Conservation (phyloP, 495 filamentous ascomycete genomes). For the Jackrogersella multiformis region DNA sequence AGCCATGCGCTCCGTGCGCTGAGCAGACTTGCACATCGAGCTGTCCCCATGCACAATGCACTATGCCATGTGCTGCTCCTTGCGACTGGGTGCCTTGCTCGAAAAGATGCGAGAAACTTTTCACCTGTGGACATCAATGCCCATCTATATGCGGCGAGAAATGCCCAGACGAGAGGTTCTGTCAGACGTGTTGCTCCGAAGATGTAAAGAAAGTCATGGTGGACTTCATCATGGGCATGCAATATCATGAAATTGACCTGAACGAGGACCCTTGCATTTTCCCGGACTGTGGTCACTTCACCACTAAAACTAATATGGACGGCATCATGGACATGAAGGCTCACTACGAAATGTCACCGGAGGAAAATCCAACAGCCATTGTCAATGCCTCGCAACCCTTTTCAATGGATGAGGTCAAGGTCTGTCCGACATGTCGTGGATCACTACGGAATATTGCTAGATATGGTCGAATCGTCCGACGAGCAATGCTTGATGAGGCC, state of each 20-base stretch:
- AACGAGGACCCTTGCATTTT: slow-evolving; percentile 70
- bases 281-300: slow-evolving; percentile 73
- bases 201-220: slow-evolving; percentile 58
- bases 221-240: slow-evolving; percentile 62
- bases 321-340: slow-evolving; percentile 68
- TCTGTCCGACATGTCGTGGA: slow-evolving; percentile 71
- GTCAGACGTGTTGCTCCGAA: slow-evolving; percentile 63
- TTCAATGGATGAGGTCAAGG: slow-evolving; percentile 62
- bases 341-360: slow-evolving; percentile 64
- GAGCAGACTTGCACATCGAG: slow-evolving; percentile 62
- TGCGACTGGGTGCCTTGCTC: slow-evolving; percentile 76
- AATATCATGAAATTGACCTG: slow-evolving; percentile 67
- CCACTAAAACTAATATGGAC: slow-evolving; percentile 71
- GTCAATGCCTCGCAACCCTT: slow-evolving; percentile 59
- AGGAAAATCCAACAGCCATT: slow-evolving; percentile 53
- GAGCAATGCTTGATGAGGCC: slow-evolving; percentile 70
- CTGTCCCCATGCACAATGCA: slow-evolving; percentile 66
- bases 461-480: slow-evolving; percentile 72
- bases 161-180: slow-evolving; percentile 65
- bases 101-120: slow-evolving; percentile 62
- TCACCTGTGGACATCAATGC: slow-evolving; percentile 71
- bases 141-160: slow-evolving; percentile 75
- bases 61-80: slow-evolving; percentile 77
- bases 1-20: slow-evolving; percentile 74
- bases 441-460: slow-evolving; percentile 69